phyloP scores from a whole-genome alignment of 2,329 filamentous ascomycete genomes.

The Coleophoma crateriformis region DNA sequence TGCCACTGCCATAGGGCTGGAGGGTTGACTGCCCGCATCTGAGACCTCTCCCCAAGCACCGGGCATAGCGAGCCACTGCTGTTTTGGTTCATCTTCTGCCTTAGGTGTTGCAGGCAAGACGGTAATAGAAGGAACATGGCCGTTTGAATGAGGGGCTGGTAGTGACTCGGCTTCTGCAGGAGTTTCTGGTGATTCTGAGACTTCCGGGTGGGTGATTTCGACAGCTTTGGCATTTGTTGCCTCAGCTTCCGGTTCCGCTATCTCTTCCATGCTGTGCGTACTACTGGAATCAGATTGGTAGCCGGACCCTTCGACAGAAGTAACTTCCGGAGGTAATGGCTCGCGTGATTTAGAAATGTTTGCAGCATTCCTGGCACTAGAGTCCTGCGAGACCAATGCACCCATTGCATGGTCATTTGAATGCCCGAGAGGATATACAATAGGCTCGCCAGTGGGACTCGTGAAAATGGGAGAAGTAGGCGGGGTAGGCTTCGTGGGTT shows the following conservation, averaged over 20 bases:
- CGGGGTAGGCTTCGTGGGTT: conserved; percentile 16
- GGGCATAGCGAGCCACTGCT: conserved; percentile 34
- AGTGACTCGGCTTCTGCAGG: not conserved
- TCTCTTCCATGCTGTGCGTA: conserved; percentile 33
- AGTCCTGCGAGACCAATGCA: conserved; percentile 47
- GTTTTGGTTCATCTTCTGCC: conserved; percentile 27
- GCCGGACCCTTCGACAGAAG: conserved; percentile 60
- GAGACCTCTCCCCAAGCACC: conserved; percentile 58
- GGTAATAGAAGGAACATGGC: conserved; percentile 34
- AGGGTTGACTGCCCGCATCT: conserved; percentile 12
- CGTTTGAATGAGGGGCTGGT: conserved; percentile 4
- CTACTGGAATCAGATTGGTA: conserved; percentile 52
- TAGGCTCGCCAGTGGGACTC: conserved; percentile 11
- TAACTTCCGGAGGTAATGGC: conserved; percentile 66
- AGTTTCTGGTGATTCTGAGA: too few species aligned
- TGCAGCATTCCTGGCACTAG: conserved; percentile 44
- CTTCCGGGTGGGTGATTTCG: not conserved
- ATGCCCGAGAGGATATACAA: conserved; percentile 23
- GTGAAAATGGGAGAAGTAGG: conserved; percentile 18
- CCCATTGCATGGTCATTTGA: conserved; percentile 58
- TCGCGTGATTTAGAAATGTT: conserved; percentile 54
- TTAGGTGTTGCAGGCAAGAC: conserved; percentile 41
- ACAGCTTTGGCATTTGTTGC: not conserved
- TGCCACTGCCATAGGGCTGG: not conserved
- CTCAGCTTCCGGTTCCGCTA: conserved; percentile 5